phyloP scores from a whole-genome alignment of 2,329 filamentous ascomycete genomes.

The Blastomyces percursus region DNA sequence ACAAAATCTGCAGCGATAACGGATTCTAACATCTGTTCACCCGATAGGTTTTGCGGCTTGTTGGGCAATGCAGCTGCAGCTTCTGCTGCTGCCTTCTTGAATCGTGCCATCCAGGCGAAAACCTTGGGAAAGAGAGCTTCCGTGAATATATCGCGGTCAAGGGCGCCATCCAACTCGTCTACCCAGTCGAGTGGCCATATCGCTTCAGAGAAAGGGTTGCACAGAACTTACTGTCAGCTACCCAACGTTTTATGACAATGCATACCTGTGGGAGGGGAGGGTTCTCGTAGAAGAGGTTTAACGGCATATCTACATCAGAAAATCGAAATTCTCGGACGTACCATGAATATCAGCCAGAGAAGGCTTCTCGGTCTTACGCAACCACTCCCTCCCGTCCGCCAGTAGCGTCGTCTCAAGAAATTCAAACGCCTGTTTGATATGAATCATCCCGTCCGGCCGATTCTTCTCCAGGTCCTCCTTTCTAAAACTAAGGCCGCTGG shows the following conservation, averaged over 20 bases:
- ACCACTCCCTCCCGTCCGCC: conserved; percentile 55
- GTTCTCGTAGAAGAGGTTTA: background rate
- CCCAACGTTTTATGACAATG: background rate
- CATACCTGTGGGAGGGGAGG: background rate
- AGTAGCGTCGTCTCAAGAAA: conserved; percentile 53
- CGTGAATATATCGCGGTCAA: conserved; percentile 45
- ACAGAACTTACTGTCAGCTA: background rate
- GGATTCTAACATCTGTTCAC: conserved; percentile 32
- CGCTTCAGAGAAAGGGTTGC: conserved; percentile 24
- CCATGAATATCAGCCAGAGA: conserved; percentile 58
- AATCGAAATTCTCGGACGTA: conserved; percentile 13
- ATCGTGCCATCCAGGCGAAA: conserved; percentile 55
- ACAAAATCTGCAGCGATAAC: conserved; percentile 38
- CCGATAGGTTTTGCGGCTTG: conserved; percentile 36
- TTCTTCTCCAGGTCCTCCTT: conserved; percentile 30
- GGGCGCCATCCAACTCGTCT: conserved; percentile 42
- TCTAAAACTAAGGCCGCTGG: conserved; percentile 35
- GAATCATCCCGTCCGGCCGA: conserved; percentile 46
- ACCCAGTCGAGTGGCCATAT: conserved; percentile 61
- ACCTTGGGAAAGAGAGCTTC: conserved; percentile 46
- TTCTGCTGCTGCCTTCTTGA: conserved; percentile 39
- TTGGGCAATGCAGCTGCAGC: conserved; percentile 34
- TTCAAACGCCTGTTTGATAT: conserved; percentile 45
- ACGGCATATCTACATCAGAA: conserved; percentile 2
- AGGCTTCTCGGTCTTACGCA: conserved; percentile 44